Conservation (phyloP, 768 basidiomycete genomes). For the Tulasnella sp. region DNA sequence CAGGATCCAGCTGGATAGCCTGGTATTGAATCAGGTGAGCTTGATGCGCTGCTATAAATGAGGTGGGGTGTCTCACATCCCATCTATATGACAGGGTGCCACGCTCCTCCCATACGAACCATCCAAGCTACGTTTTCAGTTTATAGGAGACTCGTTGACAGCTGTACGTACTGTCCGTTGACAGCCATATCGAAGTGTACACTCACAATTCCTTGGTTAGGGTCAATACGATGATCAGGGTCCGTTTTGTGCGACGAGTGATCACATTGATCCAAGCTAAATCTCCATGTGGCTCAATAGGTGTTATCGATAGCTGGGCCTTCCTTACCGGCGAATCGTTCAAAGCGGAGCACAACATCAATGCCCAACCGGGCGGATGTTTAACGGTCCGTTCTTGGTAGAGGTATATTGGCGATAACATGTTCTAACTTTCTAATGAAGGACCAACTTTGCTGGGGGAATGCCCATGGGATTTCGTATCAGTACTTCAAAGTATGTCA, state of each 20-base stretch:
- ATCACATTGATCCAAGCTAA: not conserved
- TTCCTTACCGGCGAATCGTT: slow-evolving; percentile 41
- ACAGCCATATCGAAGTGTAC: not conserved
- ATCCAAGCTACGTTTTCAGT: slow-evolving; percentile 39
- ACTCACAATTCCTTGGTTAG: slow-evolving; percentile 24
- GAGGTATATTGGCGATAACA: not conserved
- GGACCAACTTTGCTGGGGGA: slow-evolving; percentile 23
- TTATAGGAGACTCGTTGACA: slow-evolving; percentile 49
- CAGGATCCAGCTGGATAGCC: slow-evolving; percentile 41
- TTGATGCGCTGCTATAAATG: not conserved
- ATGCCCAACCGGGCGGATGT: slow-evolving; percentile 46
- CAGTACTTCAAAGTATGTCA: slow-evolving; percentile 39
- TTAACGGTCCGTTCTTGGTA: slow-evolving; percentile 29
- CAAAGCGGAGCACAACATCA: slow-evolving; percentile 43
- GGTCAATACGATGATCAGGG: slow-evolving; percentile 41
- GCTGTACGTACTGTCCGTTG: slow-evolving; percentile 32
- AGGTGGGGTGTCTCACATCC: not conserved
- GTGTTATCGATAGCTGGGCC: slow-evolving; percentile 49
- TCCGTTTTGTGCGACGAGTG: not conserved
- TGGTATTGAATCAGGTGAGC: slow-evolving; percentile 37
- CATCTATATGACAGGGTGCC: slow-evolving; percentile 34
- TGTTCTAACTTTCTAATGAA: not conserved
- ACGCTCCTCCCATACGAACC: slow-evolving; percentile 37
- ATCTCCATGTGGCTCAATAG: slow-evolving; percentile 18
- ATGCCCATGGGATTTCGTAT: slow-evolving; percentile 28